Evolutionary conservation across 345 rosid genomes (phyloP), one percentile per base, ranked within the genome.

Genomic region (Citrus glauca): DNA sequence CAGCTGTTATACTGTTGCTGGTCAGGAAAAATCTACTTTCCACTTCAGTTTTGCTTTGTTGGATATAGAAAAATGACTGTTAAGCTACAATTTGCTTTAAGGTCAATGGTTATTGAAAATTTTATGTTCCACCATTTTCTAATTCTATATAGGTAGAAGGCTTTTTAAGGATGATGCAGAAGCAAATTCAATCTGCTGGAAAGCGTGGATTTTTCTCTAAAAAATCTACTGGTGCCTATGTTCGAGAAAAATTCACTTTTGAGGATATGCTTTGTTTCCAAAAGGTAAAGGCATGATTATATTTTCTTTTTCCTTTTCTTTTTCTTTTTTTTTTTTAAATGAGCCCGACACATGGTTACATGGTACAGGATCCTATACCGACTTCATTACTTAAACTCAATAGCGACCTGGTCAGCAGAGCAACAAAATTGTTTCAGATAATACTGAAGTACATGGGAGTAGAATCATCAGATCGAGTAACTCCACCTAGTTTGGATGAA

Each of bases 201-300:
- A 96, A 89, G 67, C 97, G 98, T 69, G 91, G 97, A 17, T 92
- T 96, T 84, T 96, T 96, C 82, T 91, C 88, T 20, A 96, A 94
- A 81, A 96, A 92, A 76, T 83, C 97, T 9, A 80, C 69, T 1
- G 97, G 94, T 40, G 85, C 90, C 82, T 91, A 90, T 80, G 88
- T 89, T 77, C 90, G 88, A 71, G 99, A 91, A 72, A 95, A 90
- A 75, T 92, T 90, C 86, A 92, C 98, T 8, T 91, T 96, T 73
- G 97, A 94, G 88, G 99, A 96, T 81, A 96, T 96, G 99, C 79
- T 96, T 63, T 94, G 95, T 84, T 96, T 92, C 84, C 98, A 96
- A 80, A 94, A 94, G 99, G 99, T 96, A 33, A 69, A 16, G 30
- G 22, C 40, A 42, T 61, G 24, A 45, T 13, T 55, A 53, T 32